Base-by-base conservation (phyloP, 225 moss, liverwort and hornwort species). In the Neckera pumila region DNA sequence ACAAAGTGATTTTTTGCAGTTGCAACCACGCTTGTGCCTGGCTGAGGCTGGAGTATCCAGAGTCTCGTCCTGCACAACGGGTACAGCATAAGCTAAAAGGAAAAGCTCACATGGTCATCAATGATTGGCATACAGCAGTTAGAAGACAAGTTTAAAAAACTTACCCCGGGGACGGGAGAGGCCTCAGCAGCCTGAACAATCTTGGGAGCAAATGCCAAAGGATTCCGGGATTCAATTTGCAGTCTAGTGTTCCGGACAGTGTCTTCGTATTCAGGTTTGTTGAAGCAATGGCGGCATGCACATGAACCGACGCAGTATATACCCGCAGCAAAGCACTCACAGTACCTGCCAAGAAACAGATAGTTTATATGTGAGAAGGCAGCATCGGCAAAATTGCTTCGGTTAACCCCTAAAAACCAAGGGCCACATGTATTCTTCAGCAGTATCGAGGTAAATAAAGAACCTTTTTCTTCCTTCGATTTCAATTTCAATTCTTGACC, bases 251-350 rank as follows among this genome's bases (percentile, higher is more conserved):
- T 93, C 18, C 93, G 78, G 30, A 98, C 98, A 7, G 93, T 97
- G 64, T 98, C 98, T 85, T 91, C 96, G 83, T 94, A 95, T 86
- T 97, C 96, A 45, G 96, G 97, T 89, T 98, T 98, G 94, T 98
- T 98, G 91, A 97, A 97, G 91, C 98, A 98, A 80, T 98, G 97
- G 80, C 92, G 95, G 88, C 98, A 98, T 54, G 98, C 95, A 92
- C 98, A 98, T 30, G 98, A 92, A 62, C 96, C 97, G 54, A 97
- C 94, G 49, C 98, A 98, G 84, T 96, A 98, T 31, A 95, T 91
- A 54, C 98, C 97, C 30, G 98, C 98, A 87, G 98, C 96, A 85
- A 98, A 98, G 91, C 98, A 98, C 86, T 98, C 98, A 87, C 98
- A 98, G 86, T 98, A 98, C 89, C 98, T 98, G 92, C 43, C 34